Percentiles rank a stretch among this genome's conserved stretches.
phyloP scores from a whole-genome alignment of 2,329 filamentous ascomycete genomes.

The Epichloe festucae region DNA sequence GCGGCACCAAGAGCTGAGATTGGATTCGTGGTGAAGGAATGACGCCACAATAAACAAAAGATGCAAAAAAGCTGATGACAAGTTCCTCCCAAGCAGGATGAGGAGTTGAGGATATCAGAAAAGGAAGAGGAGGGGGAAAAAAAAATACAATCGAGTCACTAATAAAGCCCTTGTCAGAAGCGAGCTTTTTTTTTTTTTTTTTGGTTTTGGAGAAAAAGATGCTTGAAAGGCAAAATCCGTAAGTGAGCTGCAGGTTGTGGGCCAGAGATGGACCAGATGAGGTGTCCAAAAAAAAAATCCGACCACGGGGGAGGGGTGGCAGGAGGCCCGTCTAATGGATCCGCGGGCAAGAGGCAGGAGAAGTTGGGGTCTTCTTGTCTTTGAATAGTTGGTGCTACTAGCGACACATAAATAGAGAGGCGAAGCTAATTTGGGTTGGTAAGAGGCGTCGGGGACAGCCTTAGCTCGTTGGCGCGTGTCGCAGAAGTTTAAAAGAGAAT shows the following conservation, averaged over 20 bases:
- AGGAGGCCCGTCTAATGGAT: too few species aligned
- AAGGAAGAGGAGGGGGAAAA: neutral
- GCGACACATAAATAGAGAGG: neutral
- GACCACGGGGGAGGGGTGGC: too few species aligned
- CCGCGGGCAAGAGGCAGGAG: neutral
- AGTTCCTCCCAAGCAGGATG: neutral
- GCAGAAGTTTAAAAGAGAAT: conserved; percentile 3
- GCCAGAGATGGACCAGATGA: neutral
- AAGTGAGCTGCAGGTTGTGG: neutral
- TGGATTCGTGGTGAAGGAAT: neutral
- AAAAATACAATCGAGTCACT: neutral
- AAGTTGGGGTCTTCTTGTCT: neutral
- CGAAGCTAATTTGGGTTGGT: neutral
- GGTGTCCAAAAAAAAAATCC: neutral
- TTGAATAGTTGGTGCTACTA: neutral
- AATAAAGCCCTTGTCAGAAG: neutral
- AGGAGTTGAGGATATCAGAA: neutral
- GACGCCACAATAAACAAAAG: neutral
- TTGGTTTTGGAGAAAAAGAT: neutral
- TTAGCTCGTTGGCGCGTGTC: conserved; percentile 3
- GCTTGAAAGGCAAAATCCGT: neutral
- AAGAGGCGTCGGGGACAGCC: neutral
- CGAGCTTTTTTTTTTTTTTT: neutral
- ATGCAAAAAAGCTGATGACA: neutral
- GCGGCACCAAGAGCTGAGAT: neutral